These are phyloP conservation scores for Psophocarpus tetragonolobus DNA, from an alignment of 306 rosid genomes.

Conservation along the genomic window DNA sequence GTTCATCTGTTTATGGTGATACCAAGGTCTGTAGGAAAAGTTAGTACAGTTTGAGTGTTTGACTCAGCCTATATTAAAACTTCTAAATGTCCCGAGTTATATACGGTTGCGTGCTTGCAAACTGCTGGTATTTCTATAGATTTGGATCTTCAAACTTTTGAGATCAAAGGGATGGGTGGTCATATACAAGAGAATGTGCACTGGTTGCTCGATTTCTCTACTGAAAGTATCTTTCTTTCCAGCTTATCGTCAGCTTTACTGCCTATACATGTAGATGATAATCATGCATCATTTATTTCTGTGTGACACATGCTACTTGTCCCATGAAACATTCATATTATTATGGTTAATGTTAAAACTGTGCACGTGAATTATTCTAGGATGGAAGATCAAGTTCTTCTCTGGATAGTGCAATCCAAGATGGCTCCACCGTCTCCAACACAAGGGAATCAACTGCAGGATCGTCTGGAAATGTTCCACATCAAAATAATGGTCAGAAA, in stretches of 20 bases:
- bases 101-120: neutral
- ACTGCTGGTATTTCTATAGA: neutral
- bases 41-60: neutral
- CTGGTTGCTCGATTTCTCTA: neutral
- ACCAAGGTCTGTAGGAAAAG: neutral
- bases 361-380: constrained; percentile 46
- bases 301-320: neutral
- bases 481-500: constrained; percentile 48
- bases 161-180: neutral
- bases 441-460: constrained; percentile 50
- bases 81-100: neutral
- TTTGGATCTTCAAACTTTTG: neutral
- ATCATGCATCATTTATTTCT: constrained; percentile 8
- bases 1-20: neutral
- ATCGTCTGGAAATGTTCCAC: constrained; percentile 33
- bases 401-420: constrained; percentile 39
- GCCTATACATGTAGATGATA: neutral
- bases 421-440: constrained; percentile 46
- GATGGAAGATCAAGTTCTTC: constrained; percentile 53
- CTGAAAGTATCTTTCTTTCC: neutral
- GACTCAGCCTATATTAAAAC: neutral
- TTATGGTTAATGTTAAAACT: constrained; percentile 9
- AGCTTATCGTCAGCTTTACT: neutral
- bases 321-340: neutral
- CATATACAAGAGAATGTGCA: neutral